Conservation (phyloP, 371 early-diverging fungal species). For the Nematocida sp. region DNA sequence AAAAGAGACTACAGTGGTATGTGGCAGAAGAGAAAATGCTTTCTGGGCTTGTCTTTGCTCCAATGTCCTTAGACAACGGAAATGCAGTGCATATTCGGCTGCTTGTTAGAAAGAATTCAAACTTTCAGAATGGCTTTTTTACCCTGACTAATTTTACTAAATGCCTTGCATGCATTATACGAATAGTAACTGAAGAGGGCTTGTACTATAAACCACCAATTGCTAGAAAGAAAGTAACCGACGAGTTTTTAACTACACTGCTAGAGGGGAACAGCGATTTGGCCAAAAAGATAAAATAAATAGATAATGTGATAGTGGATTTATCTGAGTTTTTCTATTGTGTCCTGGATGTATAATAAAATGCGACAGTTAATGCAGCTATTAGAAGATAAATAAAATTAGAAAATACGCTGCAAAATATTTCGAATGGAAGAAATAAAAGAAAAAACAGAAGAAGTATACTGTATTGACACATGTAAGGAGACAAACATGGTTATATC, state of each 20-base stretch:
- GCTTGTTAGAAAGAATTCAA: constrained; percentile 66
- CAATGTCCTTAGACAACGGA: constrained; percentile 45
- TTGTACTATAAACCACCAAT: constrained; percentile 58
- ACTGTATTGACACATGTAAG: constrained; percentile 14
- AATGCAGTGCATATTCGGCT: constrained; percentile 54
- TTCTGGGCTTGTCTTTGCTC: constrained; percentile 53
- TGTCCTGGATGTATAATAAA: too few species aligned
- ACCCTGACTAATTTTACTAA: constrained; percentile 68
- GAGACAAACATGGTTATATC: constrained; percentile 37
- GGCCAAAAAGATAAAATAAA: constrained; percentile 27
- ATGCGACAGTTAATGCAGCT: too few species aligned
- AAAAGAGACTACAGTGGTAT: constrained; percentile 55
- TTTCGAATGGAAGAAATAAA: constrained; percentile 14
- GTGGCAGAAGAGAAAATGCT: constrained; percentile 51
- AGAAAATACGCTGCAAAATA: background rate
- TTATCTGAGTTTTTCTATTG: background rate
- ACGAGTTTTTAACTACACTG: constrained; percentile 14
- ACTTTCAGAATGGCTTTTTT: constrained; percentile 70
- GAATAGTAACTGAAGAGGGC: constrained; percentile 53
- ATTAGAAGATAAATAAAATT: background rate
- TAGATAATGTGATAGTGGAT: background rate
- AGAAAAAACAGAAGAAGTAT: constrained; percentile 52
- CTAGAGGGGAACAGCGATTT: constrained; percentile 1
- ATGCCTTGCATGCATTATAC: constrained; percentile 59
- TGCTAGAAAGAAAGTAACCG: constrained; percentile 30